phyloP scores from a whole-genome alignment of 2,329 filamentous ascomycete genomes.

The Onygena corvina region DNA sequence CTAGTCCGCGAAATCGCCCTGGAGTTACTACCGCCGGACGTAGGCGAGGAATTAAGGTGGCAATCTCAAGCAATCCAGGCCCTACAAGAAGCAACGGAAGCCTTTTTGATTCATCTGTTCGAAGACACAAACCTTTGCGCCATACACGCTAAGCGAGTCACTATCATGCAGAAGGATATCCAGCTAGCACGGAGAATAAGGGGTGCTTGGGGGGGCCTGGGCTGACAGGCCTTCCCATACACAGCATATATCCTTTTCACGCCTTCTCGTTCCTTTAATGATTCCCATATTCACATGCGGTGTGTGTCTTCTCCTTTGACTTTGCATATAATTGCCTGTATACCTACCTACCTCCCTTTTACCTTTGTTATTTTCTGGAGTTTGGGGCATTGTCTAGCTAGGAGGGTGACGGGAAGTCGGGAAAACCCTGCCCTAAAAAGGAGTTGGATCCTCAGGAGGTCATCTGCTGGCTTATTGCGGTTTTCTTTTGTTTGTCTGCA shows the following conservation, averaged over 20 bases:
- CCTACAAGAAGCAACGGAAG: slow-evolving; percentile 90
- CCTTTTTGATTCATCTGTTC: slow-evolving; percentile 91
- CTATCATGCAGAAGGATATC: slow-evolving; percentile 97
- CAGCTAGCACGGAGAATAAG: slow-evolving; percentile 75
- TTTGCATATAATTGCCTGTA: not conserved
- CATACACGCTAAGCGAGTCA: slow-evolving; percentile 91
- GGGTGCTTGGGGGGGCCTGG: slow-evolving; percentile 62
- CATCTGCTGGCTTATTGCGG: not conserved
- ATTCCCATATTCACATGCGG: not conserved
- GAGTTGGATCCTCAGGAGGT: not conserved
- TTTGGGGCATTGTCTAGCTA: not conserved
- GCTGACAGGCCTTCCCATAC: slow-evolving; percentile 32
- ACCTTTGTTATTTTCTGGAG: not conserved
- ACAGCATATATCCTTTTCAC: not conserved
- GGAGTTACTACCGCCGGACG: slow-evolving; percentile 44
- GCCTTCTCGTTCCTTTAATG: not conserved
- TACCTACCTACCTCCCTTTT: not conserved
- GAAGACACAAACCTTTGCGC: slow-evolving; percentile 93
- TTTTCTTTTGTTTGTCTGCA: not conserved
- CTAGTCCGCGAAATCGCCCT: slow-evolving; percentile 44
- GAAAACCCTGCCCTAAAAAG: not conserved
- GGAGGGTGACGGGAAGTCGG: not conserved
- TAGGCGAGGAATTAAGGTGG: slow-evolving; percentile 68
- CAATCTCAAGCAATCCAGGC: slow-evolving; percentile 91
- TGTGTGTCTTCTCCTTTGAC: not conserved